A percentile compares a stretch with the other conserved stretches of the same genome.
Evolutionary conservation across 75 land plant genomes (phyloP).

Genomic region (Sequoia sempervirens): DNA sequence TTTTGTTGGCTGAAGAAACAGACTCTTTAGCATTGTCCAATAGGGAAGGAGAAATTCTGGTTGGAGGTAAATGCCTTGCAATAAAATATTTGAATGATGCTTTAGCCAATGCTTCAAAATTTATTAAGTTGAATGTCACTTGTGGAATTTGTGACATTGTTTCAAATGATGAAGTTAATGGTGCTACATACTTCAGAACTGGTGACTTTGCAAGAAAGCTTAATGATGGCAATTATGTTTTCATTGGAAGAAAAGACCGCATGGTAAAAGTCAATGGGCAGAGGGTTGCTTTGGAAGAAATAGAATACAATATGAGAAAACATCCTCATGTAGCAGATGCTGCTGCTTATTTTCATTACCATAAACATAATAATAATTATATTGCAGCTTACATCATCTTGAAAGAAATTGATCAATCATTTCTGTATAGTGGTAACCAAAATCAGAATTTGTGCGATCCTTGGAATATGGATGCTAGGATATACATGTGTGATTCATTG

Average conservation of each 20-base stretch:
- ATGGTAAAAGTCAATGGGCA: constrained; percentile 64
- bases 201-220: constrained; percentile 68
- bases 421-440: neutral
- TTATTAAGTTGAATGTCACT: constrained; percentile 12
- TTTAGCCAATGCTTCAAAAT: constrained; percentile 7
- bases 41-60: constrained; percentile 65
- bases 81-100: constrained; percentile 40
- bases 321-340: constrained; percentile 59
- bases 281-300: constrained; percentile 65
- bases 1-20: constrained; percentile 30
- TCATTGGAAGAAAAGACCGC: constrained; percentile 77
- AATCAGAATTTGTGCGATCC: neutral
- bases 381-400: constrained; percentile 40
- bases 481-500: constrained; percentile 15
- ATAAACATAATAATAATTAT: constrained; percentile 12
- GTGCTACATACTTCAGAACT: constrained; percentile 41
- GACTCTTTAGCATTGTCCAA: constrained; percentile 1
- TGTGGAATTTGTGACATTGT: neutral
- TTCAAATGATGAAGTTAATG: neutral
- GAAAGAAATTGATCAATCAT: constrained; percentile 6
- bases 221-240: constrained; percentile 50
- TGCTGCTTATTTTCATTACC: constrained; percentile 31
- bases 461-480: neutral
- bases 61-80: constrained; percentile 58
- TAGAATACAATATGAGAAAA: constrained; percentile 50